Base-by-base conservation (phyloP, 495 filamentous ascomycete species). In the Clohesyomyces aquaticus region DNA sequence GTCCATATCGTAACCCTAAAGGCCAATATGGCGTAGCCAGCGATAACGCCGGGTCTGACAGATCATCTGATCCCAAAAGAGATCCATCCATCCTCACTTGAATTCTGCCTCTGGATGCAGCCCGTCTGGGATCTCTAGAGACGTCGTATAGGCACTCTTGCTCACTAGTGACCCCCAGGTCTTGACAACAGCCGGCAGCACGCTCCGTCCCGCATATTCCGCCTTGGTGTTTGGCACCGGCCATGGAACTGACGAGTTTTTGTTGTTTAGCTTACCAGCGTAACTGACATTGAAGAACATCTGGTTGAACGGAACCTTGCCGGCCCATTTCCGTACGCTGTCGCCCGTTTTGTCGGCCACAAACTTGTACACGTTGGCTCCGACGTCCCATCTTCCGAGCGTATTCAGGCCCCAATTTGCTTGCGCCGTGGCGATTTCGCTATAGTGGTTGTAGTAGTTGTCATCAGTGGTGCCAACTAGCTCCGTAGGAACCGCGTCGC, bases 361-460 rank as follows among this genome's bases (percentile, higher is more conserved):
- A 55, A 66, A 51, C 32, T 69, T 48, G 65, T 66, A 74, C 10
- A 75, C 73, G 52, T 75, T 75, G 18, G 73, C 73, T n/a, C 73
- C 73, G 10, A 75, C 71, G 32, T 74, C 73, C 73, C 73, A 75
- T 35, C 73, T 64, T 35, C 73, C 73, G n/a, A 75, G 72, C 8
- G 73, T 75, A 43, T 70, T 38, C 0, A 72, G 48, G 28, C 51
- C 65, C 73, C 71, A 75, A 55, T 75, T 75, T 1, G 73, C 70
- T 59, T 73, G 69, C 1, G 73, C 73, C 18, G 73, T 75, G 26
- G 68, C 54, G 51, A 75, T 72, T 55, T 75, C 71, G 51, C 57
- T 65, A 71, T 72, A 75, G 69, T 75, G 73, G 67, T 73, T 71
- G 66, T 75, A 75, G 66, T 60, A 74, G 54, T 53, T 66, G 41